These are phyloP conservation scores for Aspergillus uvarum DNA, from an alignment of 2,329 filamentous ascomycete species.

Conservation along the genomic window DNA sequence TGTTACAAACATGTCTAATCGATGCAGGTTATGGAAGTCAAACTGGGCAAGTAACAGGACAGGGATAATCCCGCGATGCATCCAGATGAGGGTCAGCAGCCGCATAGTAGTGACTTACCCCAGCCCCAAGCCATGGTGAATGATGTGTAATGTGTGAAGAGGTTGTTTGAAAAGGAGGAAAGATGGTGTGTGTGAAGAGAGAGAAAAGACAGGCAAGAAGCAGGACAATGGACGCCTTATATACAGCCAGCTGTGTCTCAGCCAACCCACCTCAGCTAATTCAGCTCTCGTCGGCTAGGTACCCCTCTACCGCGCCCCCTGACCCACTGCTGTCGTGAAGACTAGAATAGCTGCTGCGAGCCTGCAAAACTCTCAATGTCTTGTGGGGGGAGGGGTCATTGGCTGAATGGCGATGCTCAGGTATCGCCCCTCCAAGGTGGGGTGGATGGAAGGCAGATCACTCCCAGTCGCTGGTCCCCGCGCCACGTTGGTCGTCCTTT, in stretches of 20 bases:
- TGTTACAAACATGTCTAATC: too few relatives aligned
- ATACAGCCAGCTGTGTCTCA: background rate
- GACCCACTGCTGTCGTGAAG: constrained; percentile 1
- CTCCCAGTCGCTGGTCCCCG: background rate
- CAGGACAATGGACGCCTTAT: constrained; percentile 4
- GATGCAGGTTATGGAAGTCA: background rate
- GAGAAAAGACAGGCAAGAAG: background rate
- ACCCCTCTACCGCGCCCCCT: constrained; percentile 2
- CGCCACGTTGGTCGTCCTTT: background rate
- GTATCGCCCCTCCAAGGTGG: background rate
- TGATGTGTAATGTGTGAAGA: constrained; percentile 9
- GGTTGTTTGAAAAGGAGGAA: constrained; percentile 6
- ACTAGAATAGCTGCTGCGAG: background rate
- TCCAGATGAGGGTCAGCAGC: background rate
- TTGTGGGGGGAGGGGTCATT: background rate
- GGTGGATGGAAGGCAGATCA: constrained; percentile 7
- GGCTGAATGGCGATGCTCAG: background rate
- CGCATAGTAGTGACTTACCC: constrained; percentile 25
- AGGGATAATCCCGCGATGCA: background rate
- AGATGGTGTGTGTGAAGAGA: constrained; percentile 4
- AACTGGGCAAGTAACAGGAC: background rate
- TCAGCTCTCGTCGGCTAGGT: background rate
- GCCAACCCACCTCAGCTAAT: constrained; percentile 3
- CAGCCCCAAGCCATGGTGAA: constrained; percentile 38
- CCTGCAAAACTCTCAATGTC: background rate